Evolutionary conservation across 805 yeast genomes (phyloP).

Genomic region (Yarrowia porcina): DNA sequence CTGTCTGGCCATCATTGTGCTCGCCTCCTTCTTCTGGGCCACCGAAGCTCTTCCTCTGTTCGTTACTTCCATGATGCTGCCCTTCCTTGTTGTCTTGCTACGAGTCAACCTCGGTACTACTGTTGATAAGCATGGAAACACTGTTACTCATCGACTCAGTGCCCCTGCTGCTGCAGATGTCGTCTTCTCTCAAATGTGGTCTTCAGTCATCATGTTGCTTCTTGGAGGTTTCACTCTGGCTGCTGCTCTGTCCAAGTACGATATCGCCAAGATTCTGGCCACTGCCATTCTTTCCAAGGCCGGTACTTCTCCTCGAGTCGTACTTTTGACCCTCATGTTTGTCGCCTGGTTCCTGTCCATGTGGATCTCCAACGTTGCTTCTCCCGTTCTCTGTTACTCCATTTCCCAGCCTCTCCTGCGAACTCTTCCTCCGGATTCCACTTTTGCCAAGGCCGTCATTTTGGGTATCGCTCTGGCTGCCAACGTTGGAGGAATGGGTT

Average conservation of each 20-base stretch:
- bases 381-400: slow-evolving; percentile 90
- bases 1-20: slow-evolving; percentile 78
- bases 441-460: slow-evolving; percentile 77
- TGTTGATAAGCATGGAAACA: slow-evolving; percentile 50
- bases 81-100: slow-evolving; percentile 71
- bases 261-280: slow-evolving; percentile 81
- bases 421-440: slow-evolving; percentile 73
- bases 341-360: slow-evolving; percentile 83
- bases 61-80: slow-evolving; percentile 81
- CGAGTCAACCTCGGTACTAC: slow-evolving; percentile 50
- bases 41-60: slow-evolving; percentile 91
- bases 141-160: slow-evolving; percentile 39
- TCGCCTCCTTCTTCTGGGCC: slow-evolving; percentile 90
- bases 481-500: slow-evolving; percentile 93
- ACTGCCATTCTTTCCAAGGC: slow-evolving; percentile 77
- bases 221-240: slow-evolving; percentile 95
- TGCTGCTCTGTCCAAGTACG: slow-evolving; percentile 87
- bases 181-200: slow-evolving; percentile 89
- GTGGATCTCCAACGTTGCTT: slow-evolving; percentile 97
- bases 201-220: slow-evolving; percentile 82
- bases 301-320: slow-evolving; percentile 78
- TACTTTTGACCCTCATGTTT: slow-evolving; percentile 75
- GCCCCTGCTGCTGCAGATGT: slow-evolving; percentile 72
- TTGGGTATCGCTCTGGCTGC: slow-evolving; percentile 91
- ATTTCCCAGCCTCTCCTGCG: slow-evolving; percentile 86